phyloP scores from a whole-genome alignment of 1,139 yeast genomes.

The Suhomyces choctaworum region DNA sequence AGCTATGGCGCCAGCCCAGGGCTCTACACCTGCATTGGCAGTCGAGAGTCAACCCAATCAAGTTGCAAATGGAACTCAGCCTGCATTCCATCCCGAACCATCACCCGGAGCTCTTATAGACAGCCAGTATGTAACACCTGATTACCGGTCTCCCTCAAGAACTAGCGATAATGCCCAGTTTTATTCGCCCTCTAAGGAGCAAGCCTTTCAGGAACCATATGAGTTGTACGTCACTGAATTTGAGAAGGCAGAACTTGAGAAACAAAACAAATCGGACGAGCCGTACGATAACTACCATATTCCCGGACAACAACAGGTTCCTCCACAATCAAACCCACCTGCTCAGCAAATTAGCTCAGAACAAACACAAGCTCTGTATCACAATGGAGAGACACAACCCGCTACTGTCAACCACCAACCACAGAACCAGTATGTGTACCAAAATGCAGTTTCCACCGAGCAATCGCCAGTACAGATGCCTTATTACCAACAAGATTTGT shows the following conservation, averaged over 20 bases:
- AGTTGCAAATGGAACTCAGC: background rate
- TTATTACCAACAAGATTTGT: background rate
- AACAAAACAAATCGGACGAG: slow-evolving; percentile 19
- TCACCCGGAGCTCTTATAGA: slow-evolving; percentile 4
- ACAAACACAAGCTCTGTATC: background rate
- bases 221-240: slow-evolving; percentile 24
- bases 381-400: background rate
- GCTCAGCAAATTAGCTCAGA: background rate
- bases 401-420: background rate
- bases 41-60: slow-evolving; percentile 2
- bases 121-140: slow-evolving; percentile 7
- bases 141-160: slow-evolving; percentile 4
- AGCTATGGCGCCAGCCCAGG: background rate
- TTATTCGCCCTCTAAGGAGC: slow-evolving; percentile 8
- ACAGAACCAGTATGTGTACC: background rate
- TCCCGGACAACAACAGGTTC: slow-evolving; percentile 10
- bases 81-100: slow-evolving; percentile 2
- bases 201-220: slow-evolving; percentile 23
- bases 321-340: background rate
- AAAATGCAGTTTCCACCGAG: background rate
- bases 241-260: slow-evolving; percentile 13
- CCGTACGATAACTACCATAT: slow-evolving; percentile 33
- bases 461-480: background rate
- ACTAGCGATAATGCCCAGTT: slow-evolving; percentile 4
- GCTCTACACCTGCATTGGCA: slow-evolving; percentile 4